Conservation (phyloP, 805 yeast genomes). For the Starmerella riodocensis region DNA sequence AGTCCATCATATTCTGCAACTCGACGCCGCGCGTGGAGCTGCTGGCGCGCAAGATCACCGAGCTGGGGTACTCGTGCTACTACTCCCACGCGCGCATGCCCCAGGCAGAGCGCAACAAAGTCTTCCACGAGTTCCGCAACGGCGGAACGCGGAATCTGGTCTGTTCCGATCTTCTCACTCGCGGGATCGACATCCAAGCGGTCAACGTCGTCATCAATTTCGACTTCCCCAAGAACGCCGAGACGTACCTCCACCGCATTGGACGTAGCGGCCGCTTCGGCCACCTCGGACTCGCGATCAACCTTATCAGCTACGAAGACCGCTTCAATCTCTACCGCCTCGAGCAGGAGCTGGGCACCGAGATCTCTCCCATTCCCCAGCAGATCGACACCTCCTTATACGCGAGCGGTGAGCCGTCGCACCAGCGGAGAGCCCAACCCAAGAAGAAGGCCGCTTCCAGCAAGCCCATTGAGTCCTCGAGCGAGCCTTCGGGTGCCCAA, state of each 20-base stretch:
- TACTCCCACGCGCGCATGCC: slow-evolving; percentile 97
- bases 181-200: slow-evolving; percentile 98
- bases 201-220: slow-evolving; percentile 96
- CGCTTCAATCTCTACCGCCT: slow-evolving; percentile 85
- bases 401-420: slow-evolving; percentile 54
- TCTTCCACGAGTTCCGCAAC: slow-evolving; percentile 96
- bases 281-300: slow-evolving; percentile 93
- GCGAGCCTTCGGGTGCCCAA: too few species aligned
- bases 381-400: slow-evolving; percentile 77
- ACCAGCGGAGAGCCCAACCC: slow-evolving; percentile 3
- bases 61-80: slow-evolving; percentile 89
- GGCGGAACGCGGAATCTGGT: slow-evolving; percentile 95
- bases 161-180: slow-evolving; percentile 87
- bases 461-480: too few species aligned
- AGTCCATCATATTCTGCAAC: slow-evolving; percentile 92
- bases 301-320: slow-evolving; percentile 92
- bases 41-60: slow-evolving; percentile 89
- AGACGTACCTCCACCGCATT: slow-evolving; percentile 92
- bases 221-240: slow-evolving; percentile 97
- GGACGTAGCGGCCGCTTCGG: slow-evolving; percentile 99
- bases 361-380: slow-evolving; percentile 93
- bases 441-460: neutral
- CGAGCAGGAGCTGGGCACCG: slow-evolving; percentile 95
- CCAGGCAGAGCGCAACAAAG: slow-evolving; percentile 91
- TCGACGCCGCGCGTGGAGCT: slow-evolving; percentile 93